Percentiles rank a stretch among this genome's conserved stretches.
Evolutionary conservation across 352 stramenopile genomes (phyloP).

Genomic region (Globisporangium heterothallicum): DNA sequence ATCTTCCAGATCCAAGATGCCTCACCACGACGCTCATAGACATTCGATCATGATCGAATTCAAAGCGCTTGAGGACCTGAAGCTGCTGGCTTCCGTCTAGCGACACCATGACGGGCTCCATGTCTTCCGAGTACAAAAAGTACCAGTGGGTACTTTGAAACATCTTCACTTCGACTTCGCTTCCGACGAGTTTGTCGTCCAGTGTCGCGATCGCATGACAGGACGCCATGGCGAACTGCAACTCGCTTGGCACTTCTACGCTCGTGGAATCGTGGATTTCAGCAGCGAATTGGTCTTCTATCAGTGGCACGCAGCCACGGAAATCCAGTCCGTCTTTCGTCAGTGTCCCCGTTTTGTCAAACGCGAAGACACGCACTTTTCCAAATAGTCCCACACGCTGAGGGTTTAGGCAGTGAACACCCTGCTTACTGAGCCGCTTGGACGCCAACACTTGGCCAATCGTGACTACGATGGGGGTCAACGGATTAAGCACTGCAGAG

Average conservation of each 20-base stretch:
- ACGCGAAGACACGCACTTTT: conserved; percentile 73
- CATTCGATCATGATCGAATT: conserved; percentile 83
- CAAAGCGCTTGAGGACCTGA: conserved; percentile 72
- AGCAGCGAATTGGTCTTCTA: conserved; percentile 8
- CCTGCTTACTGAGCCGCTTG: conserved; percentile 31
- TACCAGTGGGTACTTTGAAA: conserved; percentile 55
- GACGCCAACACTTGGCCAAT: conserved; percentile 54
- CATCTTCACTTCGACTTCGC: conserved; percentile 70
- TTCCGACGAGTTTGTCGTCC: conserved; percentile 51
- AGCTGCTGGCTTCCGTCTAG: conserved; percentile 16
- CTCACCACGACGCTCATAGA: conserved; percentile 79
- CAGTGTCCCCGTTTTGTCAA: conserved; percentile 81
- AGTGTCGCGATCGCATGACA: conserved; percentile 63
- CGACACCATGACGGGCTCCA: conserved; percentile 18
- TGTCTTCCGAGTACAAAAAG: conserved; percentile 19
- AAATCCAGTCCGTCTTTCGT: conserved; percentile 72
- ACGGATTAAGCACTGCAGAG: conserved; percentile 53
- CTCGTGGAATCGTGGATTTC: conserved; percentile 14
- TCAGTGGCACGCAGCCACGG: conserved; percentile 27
- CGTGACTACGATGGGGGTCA: conserved; percentile 63
- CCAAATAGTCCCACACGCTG: conserved; percentile 66
- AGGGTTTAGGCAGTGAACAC: conserved; percentile 68
- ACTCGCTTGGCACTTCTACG: conserved; percentile 7
- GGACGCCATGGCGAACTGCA: conserved; percentile 38
- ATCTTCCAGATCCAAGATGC: conserved; percentile 19